Evolutionary conservation across 2,329 filamentous ascomycete species (phyloP), one percentile per base, ranked within the genome.

Genomic region (Mariannaea elegans): DNA sequence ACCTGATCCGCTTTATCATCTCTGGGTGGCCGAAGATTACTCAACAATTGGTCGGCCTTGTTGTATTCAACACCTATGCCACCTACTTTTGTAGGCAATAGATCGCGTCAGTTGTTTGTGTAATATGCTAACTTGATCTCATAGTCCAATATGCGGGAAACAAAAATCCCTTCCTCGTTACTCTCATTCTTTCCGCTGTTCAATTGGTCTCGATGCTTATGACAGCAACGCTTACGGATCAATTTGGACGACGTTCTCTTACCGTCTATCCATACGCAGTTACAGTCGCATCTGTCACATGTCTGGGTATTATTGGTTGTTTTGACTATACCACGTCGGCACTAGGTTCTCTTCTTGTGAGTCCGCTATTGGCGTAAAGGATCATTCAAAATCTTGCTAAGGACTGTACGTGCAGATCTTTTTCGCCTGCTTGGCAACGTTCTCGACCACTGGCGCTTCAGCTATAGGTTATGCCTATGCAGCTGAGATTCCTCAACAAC

Each of bases 61-160:
- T 9, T 3, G 7, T 55, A 7, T 47, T 47, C 21, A 12, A 87
- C 47, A 84, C 84, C 60, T 90, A 88, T 65, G 86, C 84, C 1
- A 89, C 69, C 38, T 75, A 73, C 57, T 75, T 75, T 51, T 75
- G 27, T 31, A 31, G 27, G 7, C 27, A 31, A 31, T 12, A 7
- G 7, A 12, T 7, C 27, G 7, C 12, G 7, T 12, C 27, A 12
- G 27, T 12, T 31, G 12, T 31, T 12, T 7, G 7, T 31, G 27
- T 31, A 7, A 12, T 12, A 12, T 31, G 27, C 27, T 31, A 12
- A 31, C 27, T 12, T 7, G 12, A 12, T n/a, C n/a, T n/a, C n/a
- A 31, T 31, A 62, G 60, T 62, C 23, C 60, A 62, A 56, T 60
- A 62, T 12, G 54, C 58, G 1, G 61, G 61, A 13, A 62, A 62